Percentiles rank a stretch among this genome's conserved stretches.
phyloP scores from a whole-genome alignment of 2,329 filamentous ascomycete genomes.

The Sporothrix dimorphospora region DNA sequence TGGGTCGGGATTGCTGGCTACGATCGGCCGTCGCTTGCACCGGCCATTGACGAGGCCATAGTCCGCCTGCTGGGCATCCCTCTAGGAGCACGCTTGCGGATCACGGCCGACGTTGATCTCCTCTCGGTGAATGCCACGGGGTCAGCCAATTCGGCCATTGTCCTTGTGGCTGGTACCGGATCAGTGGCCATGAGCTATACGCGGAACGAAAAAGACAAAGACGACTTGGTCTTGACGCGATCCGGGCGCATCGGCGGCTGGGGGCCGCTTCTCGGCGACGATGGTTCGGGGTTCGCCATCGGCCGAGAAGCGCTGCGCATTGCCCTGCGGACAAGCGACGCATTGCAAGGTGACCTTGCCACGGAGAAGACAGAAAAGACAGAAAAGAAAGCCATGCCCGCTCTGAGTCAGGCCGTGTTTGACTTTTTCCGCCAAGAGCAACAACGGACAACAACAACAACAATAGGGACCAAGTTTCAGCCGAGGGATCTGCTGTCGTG shows the following conservation, averaged over 20 bases:
- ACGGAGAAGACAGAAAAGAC: too few relatives aligned
- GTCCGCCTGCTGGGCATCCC: slow-evolving; percentile 38
- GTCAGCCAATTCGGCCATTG: slow-evolving; percentile 37
- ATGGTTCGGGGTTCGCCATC: slow-evolving; percentile 48
- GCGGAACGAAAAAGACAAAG: slow-evolving; percentile 11
- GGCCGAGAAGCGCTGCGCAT: slow-evolving; percentile 43
- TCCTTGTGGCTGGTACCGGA: slow-evolving; percentile 49
- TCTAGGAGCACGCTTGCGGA: slow-evolving; percentile 34
- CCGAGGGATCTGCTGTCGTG: slow-evolving; percentile 2
- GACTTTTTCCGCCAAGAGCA: background rate
- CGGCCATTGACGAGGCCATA: slow-evolving; percentile 38
- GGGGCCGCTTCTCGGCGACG: slow-evolving; percentile 49
- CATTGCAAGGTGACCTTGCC: background rate
- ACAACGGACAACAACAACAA: background rate
- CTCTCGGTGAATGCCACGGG: slow-evolving; percentile 38
- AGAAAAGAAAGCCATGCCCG: background rate
- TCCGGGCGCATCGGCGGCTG: slow-evolving; percentile 48
- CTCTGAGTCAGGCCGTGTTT: background rate
- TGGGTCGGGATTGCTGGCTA: slow-evolving; percentile 49
- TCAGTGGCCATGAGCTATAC: slow-evolving; percentile 48
- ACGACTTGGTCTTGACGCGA: slow-evolving; percentile 34
- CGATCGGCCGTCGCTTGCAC: slow-evolving; percentile 41
- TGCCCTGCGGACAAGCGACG: slow-evolving; percentile 37
- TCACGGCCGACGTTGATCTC: slow-evolving; percentile 48
- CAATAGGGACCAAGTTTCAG: background rate